Percentiles rank a stretch among this genome's conserved stretches.
Evolutionary conservation across 1,284 basidiomycete genomes (phyloP).

Genomic region (Cutaneotrichosporon cutaneum): DNA sequence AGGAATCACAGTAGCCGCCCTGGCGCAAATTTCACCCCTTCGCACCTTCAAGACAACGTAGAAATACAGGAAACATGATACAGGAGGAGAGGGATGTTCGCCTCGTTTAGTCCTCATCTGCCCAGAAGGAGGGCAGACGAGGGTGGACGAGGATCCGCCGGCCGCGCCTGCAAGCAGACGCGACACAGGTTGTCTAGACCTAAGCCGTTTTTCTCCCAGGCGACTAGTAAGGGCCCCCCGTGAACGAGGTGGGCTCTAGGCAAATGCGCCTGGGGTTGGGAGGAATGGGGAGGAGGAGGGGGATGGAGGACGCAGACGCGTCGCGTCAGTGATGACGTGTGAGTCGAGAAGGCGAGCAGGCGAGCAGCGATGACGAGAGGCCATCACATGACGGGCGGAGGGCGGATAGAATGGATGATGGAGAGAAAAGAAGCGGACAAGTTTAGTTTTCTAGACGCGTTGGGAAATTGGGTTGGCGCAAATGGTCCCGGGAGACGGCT

Average conservation of each 20-base stretch:
- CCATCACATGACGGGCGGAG: not conserved
- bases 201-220: constrained; percentile 27
- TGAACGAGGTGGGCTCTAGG: constrained; percentile 26
- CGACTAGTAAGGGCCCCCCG: constrained; percentile 27
- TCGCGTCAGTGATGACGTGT: constrained; percentile 4
- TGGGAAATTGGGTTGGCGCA: not conserved
- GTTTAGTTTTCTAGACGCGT: not conserved
- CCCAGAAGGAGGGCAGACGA: constrained; percentile 15
- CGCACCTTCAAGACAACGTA: not conserved
- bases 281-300: not conserved
- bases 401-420: not conserved
- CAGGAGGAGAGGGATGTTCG: constrained; percentile 10
- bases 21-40: not conserved
- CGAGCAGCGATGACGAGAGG: not conserved
- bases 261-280: constrained; percentile 28
- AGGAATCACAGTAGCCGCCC: too few species aligned
- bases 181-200: constrained; percentile 31
- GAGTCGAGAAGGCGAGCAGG: not conserved
- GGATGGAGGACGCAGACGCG: not conserved
- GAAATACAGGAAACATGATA: not conserved
- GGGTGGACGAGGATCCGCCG: constrained; percentile 28
- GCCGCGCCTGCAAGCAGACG: not conserved
- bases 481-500: not conserved
- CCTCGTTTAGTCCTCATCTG: constrained; percentile 27
- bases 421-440: not conserved